A percentile compares a stretch with the other conserved stretches of the same genome.
Evolutionary conservation across 2,329 filamentous ascomycete species (phyloP).

Genomic region (Aspergillus sp.): DNA sequence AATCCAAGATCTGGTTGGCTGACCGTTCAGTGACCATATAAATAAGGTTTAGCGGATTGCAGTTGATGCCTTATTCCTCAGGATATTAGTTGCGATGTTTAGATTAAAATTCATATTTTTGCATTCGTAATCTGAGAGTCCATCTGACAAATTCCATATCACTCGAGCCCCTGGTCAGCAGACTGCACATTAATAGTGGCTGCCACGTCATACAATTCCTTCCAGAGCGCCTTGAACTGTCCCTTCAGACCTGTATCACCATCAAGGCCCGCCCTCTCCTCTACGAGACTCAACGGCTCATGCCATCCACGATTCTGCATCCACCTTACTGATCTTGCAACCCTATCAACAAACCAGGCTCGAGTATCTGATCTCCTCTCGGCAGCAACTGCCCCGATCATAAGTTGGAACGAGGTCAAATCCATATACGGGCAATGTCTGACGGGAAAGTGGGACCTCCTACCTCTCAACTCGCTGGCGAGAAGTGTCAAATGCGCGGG

Average conservation of each 20-base stretch:
- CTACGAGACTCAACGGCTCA: neutral
- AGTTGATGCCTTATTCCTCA: too few relatives aligned
- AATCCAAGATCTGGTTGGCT: too few relatives aligned
- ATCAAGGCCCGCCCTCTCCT: neutral
- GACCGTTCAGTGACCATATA: too few relatives aligned
- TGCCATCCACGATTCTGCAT: slow-evolving; percentile 3
- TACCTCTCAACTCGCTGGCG: neutral
- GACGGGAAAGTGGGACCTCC: slow-evolving; percentile 1
- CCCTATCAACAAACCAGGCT: slow-evolving; percentile 4
- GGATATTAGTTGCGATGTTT: too few relatives aligned
- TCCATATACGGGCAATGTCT: slow-evolving; percentile 5
- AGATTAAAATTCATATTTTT: too few relatives aligned
- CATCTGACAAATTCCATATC: too few relatives aligned
- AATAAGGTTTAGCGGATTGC: too few relatives aligned
- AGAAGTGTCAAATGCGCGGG: slow-evolving; percentile 2
- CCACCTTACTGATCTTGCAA: neutral
- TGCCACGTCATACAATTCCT: neutral
- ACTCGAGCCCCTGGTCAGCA: too few relatives aligned
- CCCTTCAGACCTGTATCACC: neutral
- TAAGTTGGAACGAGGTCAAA: slow-evolving; percentile 3
- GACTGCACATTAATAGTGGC: too few relatives aligned
- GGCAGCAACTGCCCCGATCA: slow-evolving; percentile 6
- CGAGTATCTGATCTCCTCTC: neutral
- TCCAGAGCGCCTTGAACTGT: neutral
- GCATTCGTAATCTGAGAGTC: too few relatives aligned